phyloP scores from a whole-genome alignment of 176 grass and related monocot genomes.

The Oryza meridionalis region DNA sequence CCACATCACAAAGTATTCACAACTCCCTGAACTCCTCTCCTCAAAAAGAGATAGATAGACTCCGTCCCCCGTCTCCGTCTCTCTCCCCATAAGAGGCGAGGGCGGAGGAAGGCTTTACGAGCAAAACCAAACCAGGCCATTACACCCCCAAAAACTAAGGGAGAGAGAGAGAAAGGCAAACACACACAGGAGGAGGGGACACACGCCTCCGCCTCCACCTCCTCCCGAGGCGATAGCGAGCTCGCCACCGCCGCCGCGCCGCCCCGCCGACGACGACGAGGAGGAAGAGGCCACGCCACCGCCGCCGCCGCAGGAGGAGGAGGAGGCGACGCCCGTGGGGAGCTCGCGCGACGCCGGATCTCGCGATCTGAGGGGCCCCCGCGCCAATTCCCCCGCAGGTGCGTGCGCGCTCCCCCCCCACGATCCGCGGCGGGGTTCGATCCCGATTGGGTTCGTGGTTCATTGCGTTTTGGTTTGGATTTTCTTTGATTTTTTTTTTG shows the following conservation, averaged over 20 bases:
- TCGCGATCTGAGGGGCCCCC: constrained; percentile 59
- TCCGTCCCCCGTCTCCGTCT: not conserved
- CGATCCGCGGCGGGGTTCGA: constrained; percentile 1
- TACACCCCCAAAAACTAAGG: not conserved
- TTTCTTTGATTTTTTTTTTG: not conserved
- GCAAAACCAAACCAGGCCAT: too few relatives aligned
- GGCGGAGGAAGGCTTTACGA: not conserved
- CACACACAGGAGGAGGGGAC: not conserved
- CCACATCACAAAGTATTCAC: too few relatives aligned
- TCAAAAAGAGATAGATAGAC: not conserved
- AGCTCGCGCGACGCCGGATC: constrained; percentile 61
- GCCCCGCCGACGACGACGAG: not conserved
- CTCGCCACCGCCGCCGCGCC: not conserved
- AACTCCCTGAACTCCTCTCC: not conserved
- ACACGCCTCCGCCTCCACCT: not conserved
- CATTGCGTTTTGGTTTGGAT: constrained; percentile 44
- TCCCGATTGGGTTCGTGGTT: constrained; percentile 25
- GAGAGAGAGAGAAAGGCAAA: not conserved
- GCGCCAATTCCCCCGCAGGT: constrained; percentile 52
- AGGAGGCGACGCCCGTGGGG: not conserved
- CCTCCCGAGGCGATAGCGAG: constrained; percentile 45
- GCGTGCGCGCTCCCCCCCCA: not conserved
- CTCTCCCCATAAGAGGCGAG: too few relatives aligned
- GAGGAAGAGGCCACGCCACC: not conserved
- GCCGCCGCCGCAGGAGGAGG: not conserved